These are phyloP conservation scores for Cairneyella variabilis DNA, from an alignment of 495 filamentous ascomycete genomes.

Conservation along the genomic window DNA sequence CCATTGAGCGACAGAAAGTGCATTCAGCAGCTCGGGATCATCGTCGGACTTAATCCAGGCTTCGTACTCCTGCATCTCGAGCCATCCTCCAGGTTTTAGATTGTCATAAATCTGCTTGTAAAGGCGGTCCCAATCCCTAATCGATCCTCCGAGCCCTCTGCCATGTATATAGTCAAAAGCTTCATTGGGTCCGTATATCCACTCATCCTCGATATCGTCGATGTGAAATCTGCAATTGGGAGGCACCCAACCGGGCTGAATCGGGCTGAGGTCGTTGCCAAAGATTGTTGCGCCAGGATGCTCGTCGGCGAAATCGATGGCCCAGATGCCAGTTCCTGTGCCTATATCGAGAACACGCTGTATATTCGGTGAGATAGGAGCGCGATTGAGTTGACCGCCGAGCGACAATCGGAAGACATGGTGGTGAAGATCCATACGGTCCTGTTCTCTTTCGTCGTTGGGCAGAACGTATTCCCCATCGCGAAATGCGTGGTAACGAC, in stretches of 20 bases:
- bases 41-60: not conserved
- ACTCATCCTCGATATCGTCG: not conserved
- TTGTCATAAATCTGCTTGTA: not conserved
- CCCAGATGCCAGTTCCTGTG: constrained; percentile 3
- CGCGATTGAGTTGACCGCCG: not conserved
- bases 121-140: not conserved
- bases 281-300: constrained; percentile 29
- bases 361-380: not conserved
- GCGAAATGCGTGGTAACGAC: constrained; percentile 51
- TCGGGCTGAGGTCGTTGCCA: constrained; percentile 46
- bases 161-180: not conserved
- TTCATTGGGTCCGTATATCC: not conserved
- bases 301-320: constrained; percentile 25
- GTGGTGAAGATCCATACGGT: constrained; percentile 28
- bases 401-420: not conserved
- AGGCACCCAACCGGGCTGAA: constrained; percentile 40
- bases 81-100: not conserved
- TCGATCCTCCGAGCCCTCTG: not conserved
- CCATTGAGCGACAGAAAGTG: not conserved
- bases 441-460: constrained; percentile 14
- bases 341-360: constrained; percentile 22
- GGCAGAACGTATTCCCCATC: constrained; percentile 46
- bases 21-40: not conserved
- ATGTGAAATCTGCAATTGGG: not conserved
- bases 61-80: not conserved